A percentile compares a stretch with the other conserved stretches of the same genome.
Conservation (phyloP, 192 early-diverging fungal genomes). For the Pilaira anomala region DNA sequence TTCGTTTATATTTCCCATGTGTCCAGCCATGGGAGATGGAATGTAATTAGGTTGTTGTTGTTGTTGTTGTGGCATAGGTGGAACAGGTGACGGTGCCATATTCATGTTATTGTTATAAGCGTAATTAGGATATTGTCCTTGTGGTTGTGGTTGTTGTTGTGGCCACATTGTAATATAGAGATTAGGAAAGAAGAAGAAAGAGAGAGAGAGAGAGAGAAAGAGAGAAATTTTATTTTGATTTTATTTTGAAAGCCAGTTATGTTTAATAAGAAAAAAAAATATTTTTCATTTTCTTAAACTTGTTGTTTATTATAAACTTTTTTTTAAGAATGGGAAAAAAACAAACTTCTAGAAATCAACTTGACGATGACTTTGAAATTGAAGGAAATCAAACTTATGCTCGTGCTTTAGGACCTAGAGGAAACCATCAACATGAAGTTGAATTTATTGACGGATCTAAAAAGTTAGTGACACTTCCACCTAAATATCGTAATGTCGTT, state of each 20-base stretch:
- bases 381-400: slow-evolving; percentile 49
- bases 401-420: slow-evolving; percentile 61
- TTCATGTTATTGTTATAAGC: not conserved
- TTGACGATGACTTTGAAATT: slow-evolving; percentile 18
- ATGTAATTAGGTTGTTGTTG: not conserved
- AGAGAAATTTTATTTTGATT: too few species aligned
- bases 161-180: not conserved
- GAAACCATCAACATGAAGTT: slow-evolving; percentile 73
- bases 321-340: slow-evolving; percentile 34
- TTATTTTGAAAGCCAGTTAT: too few species aligned
- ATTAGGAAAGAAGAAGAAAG: too few species aligned
- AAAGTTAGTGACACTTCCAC: slow-evolving; percentile 68
- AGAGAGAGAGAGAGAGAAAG: too few species aligned
- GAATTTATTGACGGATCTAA: slow-evolving; percentile 49
- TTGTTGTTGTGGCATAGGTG: too few species aligned
- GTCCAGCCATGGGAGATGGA: not conserved
- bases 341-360: slow-evolving; percentile 18
- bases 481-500: slow-evolving; percentile 73
- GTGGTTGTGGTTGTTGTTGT: not conserved
- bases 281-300: slow-evolving; percentile 1
- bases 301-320: not conserved
- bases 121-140: not conserved
- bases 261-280: not conserved
- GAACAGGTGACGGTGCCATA: too few species aligned
- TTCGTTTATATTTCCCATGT: too few species aligned